Evolutionary conservation across 1,284 basidiomycete genomes (phyloP).

Genomic region (Lignosus rhinocerotis): DNA sequence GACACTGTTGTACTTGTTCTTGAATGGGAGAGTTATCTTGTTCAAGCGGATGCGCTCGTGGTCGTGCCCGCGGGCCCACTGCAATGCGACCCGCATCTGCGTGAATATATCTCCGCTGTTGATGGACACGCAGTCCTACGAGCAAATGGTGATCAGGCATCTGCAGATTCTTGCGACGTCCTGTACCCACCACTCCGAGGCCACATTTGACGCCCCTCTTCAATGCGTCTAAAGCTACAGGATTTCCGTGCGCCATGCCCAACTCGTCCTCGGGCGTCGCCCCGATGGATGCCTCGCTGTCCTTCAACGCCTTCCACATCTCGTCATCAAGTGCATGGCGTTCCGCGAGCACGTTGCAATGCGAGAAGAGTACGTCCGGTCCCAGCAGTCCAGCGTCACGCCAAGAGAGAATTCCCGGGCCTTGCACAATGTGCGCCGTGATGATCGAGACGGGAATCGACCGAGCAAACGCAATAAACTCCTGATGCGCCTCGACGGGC

Average conservation of each 20-base stretch:
- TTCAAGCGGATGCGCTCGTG: conserved; percentile 27
- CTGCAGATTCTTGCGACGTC: background rate
- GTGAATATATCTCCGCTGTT: conserved; percentile 37
- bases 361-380: conserved; percentile 36
- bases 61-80: conserved; percentile 32
- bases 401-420: conserved; percentile 29
- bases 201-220: conserved; percentile 36
- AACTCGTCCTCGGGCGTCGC: conserved; percentile 38
- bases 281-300: conserved; percentile 31
- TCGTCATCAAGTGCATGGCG: conserved; percentile 31
- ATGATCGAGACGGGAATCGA: conserved; percentile 27
- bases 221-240: conserved; percentile 33
- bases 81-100: conserved; percentile 35
- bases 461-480: conserved; percentile 27
- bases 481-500: conserved; percentile 24
- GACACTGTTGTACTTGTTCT: conserved; percentile 30
- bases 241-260: conserved; percentile 37
- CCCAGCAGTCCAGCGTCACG: conserved; percentile 31
- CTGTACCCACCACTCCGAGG: conserved; percentile 30
- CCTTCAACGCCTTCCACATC: conserved; percentile 34
- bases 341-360: conserved; percentile 34
- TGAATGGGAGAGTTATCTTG: conserved; percentile 22
- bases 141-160: background rate
- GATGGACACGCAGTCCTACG: conserved; percentile 31
- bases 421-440: conserved; percentile 34